Evolutionary conservation across 1,139 yeast genomes (phyloP).

Genomic region (Saccharomyces hybrid): DNA sequence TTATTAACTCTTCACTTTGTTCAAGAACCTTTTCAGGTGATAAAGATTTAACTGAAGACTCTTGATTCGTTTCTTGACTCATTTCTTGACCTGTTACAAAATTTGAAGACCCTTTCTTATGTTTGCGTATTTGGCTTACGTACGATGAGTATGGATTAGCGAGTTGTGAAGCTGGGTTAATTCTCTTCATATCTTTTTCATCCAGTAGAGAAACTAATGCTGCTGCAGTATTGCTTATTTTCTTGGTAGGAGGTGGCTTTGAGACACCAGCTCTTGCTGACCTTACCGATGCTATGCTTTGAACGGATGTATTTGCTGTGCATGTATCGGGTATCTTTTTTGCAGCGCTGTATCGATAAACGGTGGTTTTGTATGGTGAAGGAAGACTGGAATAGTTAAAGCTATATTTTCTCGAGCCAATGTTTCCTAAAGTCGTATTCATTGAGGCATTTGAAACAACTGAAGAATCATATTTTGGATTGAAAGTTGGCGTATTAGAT

Average conservation of each 20-base stretch:
- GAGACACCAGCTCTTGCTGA: neutral
- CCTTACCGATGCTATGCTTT: neutral
- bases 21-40: neutral
- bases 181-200: slow-evolving; percentile 27
- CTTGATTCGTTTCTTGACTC: slow-evolving; percentile 16
- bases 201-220: slow-evolving; percentile 58
- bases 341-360: slow-evolving; percentile 21
- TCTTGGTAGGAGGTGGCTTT: slow-evolving; percentile 19
- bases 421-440: slow-evolving; percentile 17
- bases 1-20: neutral
- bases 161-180: slow-evolving; percentile 30
- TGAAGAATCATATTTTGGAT: slow-evolving; percentile 30
- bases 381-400: slow-evolving; percentile 60
- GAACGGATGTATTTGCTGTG: slow-evolving; percentile 7
- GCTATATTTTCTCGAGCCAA: slow-evolving; percentile 33
- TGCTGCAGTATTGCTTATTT: slow-evolving; percentile 57
- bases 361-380: slow-evolving; percentile 53
- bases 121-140: slow-evolving; percentile 23
- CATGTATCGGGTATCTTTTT: slow-evolving; percentile 7
- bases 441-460: slow-evolving; percentile 11
- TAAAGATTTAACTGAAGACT: slow-evolving; percentile 6
- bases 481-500: slow-evolving; percentile 31
- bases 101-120: slow-evolving; percentile 12
- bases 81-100: slow-evolving; percentile 9
- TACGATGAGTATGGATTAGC: slow-evolving; percentile 48